Evolutionary conservation across 2,329 filamentous ascomycete genomes (phyloP).

Genomic region (Coccinonectria pachysandricola): DNA sequence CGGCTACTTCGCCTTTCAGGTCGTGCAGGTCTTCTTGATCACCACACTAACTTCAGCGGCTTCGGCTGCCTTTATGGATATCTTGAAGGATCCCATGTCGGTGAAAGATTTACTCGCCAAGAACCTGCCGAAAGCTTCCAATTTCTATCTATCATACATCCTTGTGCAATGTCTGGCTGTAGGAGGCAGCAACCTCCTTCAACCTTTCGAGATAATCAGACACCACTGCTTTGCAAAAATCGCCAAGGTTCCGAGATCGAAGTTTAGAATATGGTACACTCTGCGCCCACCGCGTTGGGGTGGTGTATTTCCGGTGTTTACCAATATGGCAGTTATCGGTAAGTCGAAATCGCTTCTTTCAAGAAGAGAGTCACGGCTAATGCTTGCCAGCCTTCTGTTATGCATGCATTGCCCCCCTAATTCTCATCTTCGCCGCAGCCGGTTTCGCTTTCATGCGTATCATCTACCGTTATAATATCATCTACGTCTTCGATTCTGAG

Average conservation of each 20-base stretch:
- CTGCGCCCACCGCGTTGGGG: constrained; percentile 74
- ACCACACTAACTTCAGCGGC: constrained; percentile 76
- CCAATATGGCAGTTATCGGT: constrained; percentile 72
- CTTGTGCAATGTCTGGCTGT: constrained; percentile 81
- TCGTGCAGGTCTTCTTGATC: constrained; percentile 86
- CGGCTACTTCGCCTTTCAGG: constrained; percentile 82
- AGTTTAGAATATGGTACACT: constrained; percentile 68
- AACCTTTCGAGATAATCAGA: constrained; percentile 52
- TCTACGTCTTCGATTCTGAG: constrained; percentile 73
- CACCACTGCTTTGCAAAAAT: constrained; percentile 56
- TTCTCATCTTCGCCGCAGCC: constrained; percentile 70
- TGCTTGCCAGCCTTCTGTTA: constrained; percentile 61
- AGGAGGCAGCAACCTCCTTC: constrained; percentile 63
- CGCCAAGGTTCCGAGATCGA: constrained; percentile 67
- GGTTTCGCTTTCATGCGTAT: constrained; percentile 76
- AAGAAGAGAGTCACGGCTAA: not conserved
- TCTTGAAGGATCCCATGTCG: constrained; percentile 50
- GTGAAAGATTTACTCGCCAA: constrained; percentile 57
- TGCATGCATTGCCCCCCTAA: constrained; percentile 74
- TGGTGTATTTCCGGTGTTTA: constrained; percentile 70
- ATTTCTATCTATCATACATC: constrained; percentile 92
- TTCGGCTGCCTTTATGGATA: constrained; percentile 53
- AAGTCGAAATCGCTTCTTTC: constrained; percentile 22
- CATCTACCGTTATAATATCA: constrained; percentile 81
- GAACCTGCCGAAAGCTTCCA: constrained; percentile 73